Evolutionary conservation across 1,284 basidiomycete species (phyloP).

Genomic region (Tremellales sp.): DNA sequence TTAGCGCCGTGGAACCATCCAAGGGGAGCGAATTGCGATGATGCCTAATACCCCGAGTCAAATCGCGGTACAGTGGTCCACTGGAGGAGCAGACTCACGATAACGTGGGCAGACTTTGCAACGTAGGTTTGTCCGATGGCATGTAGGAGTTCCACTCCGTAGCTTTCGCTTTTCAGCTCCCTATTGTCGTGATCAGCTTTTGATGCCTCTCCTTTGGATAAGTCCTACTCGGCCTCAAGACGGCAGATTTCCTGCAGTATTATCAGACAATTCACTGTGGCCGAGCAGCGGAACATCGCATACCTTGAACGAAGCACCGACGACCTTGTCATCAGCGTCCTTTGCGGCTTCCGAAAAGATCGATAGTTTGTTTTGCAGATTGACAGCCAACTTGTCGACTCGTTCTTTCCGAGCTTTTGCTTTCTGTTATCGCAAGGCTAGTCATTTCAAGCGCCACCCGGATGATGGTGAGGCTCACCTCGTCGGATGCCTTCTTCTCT

Average conservation of each 20-base stretch:
- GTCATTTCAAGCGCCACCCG: neutral
- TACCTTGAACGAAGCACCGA: conserved; percentile 50
- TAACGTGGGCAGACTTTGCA: conserved; percentile 63
- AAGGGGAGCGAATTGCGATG: conserved; percentile 49
- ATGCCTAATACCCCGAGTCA: conserved; percentile 55
- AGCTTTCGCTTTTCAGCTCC: conserved; percentile 84
- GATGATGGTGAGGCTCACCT: conserved; percentile 31
- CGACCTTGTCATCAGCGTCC: conserved; percentile 62
- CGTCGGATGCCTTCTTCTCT: conserved; percentile 71
- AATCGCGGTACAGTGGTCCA: neutral
- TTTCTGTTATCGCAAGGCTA: conserved; percentile 56
- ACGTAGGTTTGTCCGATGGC: conserved; percentile 87
- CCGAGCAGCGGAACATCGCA: conserved; percentile 1
- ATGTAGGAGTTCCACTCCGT: conserved; percentile 86
- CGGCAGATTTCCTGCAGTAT: conserved; percentile 60
- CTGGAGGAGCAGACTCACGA: conserved; percentile 19
- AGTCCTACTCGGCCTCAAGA: conserved; percentile 71
- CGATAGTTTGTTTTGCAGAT: conserved; percentile 78
- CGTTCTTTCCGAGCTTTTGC: conserved; percentile 72
- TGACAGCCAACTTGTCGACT: conserved; percentile 75
- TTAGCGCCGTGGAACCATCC: conserved; percentile 92
- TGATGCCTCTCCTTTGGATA: neutral
- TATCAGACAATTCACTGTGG: neutral
- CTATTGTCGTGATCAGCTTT: conserved; percentile 45
- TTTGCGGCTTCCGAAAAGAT: conserved; percentile 89